phyloP scores from a whole-genome alignment of 805 yeast genomes.

The Candida verbasci region DNA sequence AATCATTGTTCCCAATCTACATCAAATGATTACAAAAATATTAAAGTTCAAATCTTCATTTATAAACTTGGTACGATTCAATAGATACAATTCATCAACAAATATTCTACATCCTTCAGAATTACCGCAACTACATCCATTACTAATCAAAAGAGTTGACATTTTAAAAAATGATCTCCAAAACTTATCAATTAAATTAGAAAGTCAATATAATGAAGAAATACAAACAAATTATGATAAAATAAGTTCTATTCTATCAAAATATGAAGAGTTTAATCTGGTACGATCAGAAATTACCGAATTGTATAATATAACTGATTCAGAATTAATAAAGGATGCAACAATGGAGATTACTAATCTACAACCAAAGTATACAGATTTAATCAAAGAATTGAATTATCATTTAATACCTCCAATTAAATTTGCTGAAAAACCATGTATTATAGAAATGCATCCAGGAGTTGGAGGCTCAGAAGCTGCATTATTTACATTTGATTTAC shows the following conservation, averaged over 20 bases:
- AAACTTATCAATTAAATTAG: constrained; percentile 18
- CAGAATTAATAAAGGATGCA: constrained; percentile 53
- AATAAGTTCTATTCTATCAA: constrained; percentile 27
- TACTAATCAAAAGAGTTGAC: constrained; percentile 34
- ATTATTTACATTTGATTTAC: constrained; percentile 74
- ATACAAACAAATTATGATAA: constrained; percentile 28
- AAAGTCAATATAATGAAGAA: constrained; percentile 29
- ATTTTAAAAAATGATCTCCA: constrained; percentile 23
- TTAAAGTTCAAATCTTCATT: too few relatives aligned
- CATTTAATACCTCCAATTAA: constrained; percentile 72
- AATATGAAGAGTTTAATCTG: constrained; percentile 22
- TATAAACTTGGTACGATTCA: too few relatives aligned
- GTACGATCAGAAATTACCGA: constrained; percentile 22
- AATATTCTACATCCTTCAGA: constrained; percentile 5
- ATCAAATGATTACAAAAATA: too few relatives aligned
- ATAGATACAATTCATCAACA: too few relatives aligned
- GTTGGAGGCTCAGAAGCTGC: constrained; percentile 95
- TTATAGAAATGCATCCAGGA: constrained; percentile 88
- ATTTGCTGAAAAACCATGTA: constrained; percentile 70
- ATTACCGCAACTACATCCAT: constrained; percentile 32
- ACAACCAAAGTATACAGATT: constrained; percentile 40
- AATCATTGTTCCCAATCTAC: too few relatives aligned
- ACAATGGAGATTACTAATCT: constrained; percentile 48
- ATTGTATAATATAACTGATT: constrained; percentile 24
- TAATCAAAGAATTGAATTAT: constrained; percentile 46